These are phyloP conservation scores for Pulveroboletus sp. DNA, from an alignment of 768 basidiomycete species.

Conservation along the genomic window DNA sequence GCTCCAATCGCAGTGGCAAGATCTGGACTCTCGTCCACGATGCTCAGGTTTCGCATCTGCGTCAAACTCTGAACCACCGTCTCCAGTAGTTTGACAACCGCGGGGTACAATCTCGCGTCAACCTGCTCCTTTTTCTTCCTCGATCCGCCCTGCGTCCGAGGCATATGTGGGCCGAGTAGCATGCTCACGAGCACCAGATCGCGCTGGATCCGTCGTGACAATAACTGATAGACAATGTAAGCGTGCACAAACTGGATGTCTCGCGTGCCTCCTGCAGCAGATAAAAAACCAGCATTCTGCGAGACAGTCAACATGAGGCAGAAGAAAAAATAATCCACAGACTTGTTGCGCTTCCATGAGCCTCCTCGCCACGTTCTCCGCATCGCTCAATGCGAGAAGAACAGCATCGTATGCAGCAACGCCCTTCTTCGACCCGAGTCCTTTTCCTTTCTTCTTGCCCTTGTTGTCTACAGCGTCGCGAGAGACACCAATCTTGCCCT, in stretches of 20 bases:
- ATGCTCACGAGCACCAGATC: constrained; percentile 78
- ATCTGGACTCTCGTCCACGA: constrained; percentile 87
- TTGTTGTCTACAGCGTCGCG: constrained; percentile 25
- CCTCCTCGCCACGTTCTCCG: constrained; percentile 78
- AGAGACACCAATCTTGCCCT: constrained; percentile 49
- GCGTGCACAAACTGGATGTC: constrained; percentile 84
- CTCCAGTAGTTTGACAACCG: constrained; percentile 84
- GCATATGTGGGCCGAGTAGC: constrained; percentile 45
- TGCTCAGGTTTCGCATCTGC: constrained; percentile 77
- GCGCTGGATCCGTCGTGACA: constrained; percentile 83
- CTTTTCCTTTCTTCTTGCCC: constrained; percentile 36
- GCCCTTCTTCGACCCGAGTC: constrained; percentile 56
- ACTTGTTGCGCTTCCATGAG: constrained; percentile 85
- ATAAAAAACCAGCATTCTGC: constrained; percentile 41
- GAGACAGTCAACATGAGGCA: constrained; percentile 12
- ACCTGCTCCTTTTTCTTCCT: constrained; percentile 47
- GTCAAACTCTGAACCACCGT: constrained; percentile 79
- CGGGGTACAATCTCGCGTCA: constrained; percentile 75
- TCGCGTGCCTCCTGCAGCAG: constrained; percentile 45
- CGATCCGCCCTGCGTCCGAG: constrained; percentile 19
- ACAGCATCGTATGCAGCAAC: constrained; percentile 88
- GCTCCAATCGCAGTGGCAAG: constrained; percentile 76
- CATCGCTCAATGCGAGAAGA: constrained; percentile 81
- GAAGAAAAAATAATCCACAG: constrained; percentile 2
- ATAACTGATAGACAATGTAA: constrained; percentile 83